phyloP scores from a whole-genome alignment of 2,329 filamentous ascomycete genomes.

The Cytospora mali region DNA sequence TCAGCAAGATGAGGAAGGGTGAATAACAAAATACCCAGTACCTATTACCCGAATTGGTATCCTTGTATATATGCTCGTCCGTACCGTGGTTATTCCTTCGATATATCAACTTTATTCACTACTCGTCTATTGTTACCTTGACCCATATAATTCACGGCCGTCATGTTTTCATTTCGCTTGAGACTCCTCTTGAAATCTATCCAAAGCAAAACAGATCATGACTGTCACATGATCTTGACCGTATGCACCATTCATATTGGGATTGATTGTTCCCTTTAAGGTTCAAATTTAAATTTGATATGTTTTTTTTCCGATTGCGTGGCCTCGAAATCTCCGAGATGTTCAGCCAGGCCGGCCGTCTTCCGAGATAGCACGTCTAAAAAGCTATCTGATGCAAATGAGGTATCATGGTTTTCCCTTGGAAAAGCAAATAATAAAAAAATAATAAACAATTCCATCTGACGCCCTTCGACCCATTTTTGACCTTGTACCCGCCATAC shows the following conservation, averaged over 20 bases:
- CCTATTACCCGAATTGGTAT: too few species aligned
- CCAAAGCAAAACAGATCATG: background rate
- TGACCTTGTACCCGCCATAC: background rate
- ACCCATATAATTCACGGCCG: background rate
- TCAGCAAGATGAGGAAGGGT: too few species aligned
- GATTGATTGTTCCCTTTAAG: too few species aligned
- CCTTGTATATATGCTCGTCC: too few species aligned
- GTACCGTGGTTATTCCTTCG: too few species aligned
- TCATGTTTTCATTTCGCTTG: background rate
- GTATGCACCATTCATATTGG: too few species aligned
- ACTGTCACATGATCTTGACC: too few species aligned
- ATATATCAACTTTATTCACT: too few species aligned
- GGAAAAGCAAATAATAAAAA: conserved; percentile 1
- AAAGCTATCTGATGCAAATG: conserved; percentile 18
- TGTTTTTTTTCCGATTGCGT: background rate
- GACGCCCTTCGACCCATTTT: conserved; percentile 2
- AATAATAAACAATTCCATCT: background rate
- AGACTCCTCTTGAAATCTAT: background rate
- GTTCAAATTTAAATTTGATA: background rate
- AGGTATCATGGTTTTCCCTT: conserved; percentile 27
- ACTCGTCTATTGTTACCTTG: background rate
- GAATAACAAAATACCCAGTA: too few species aligned
- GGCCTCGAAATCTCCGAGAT: background rate
- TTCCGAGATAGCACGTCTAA: conserved; percentile 21
- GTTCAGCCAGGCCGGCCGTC: conserved; percentile 6